Evolutionary conservation across 2,329 filamentous ascomycete genomes (phyloP), one percentile per base, ranked within the genome.

Genomic region (Botrytis fabae): DNA sequence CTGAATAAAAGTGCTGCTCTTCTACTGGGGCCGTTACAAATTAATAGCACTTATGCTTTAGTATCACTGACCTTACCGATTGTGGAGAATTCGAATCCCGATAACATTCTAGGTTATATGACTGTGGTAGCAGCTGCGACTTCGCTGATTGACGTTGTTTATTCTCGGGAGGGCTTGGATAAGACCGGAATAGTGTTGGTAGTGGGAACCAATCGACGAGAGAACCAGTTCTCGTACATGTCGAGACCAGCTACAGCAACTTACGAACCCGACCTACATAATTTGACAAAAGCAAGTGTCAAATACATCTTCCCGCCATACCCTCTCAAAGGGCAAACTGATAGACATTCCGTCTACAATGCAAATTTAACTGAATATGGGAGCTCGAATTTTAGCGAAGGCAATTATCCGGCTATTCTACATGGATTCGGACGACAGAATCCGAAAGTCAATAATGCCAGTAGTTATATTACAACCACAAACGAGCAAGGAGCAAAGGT

Each of bases 1-100:
- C 81, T 90, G 22, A 83, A 84, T 60, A 76, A 78, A 28, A 81
- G 81, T n/a, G 84, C 83, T 9, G 89, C 89, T 1, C 84, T 97
- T n/a, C 83, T 97, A 1, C 85, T 96, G 0, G 95, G 95, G 0
- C 94, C 94, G 0, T 85, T 93, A 73, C 85, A 88, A 38, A 82
- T 96, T 75, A 96, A 97, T 80, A 83, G 87, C 62, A 89, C 89
- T 0, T 92, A 92, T 75, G 92, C 93, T 35, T 84, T 98, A 18
- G 81, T 97, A 20, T 97, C 94, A 3, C 85, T 97, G 73, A 97
- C 94, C 0, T 83, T 95, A 25, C 93, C 94, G 0, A 89, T 98
- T 70, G 87, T 93, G 74, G 90, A 92, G 80, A 92, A 91, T 76
- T 85, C 86, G 2, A 86, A 87, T 2, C 81, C 83, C 60, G 83